Conservation (phyloP, 768 basidiomycete species). For the Hirschioporus abietinus region DNA sequence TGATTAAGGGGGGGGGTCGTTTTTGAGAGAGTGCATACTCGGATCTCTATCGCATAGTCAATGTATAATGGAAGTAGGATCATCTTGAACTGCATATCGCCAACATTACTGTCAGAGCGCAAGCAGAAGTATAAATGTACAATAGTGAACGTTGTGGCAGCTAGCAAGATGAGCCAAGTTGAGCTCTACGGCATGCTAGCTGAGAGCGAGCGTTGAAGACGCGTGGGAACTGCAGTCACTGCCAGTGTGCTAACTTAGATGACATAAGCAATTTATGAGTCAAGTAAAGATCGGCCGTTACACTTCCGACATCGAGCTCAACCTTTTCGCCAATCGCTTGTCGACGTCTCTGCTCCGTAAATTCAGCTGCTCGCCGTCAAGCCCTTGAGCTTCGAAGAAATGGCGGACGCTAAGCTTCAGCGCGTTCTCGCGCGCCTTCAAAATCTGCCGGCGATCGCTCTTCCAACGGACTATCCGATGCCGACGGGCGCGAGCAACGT, state of each 20-base stretch:
- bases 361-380: background rate
- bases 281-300: background rate
- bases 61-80: too few relatives aligned
- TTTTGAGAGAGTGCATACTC: too few relatives aligned
- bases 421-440: conserved; percentile 64
- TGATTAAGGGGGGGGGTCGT: too few relatives aligned
- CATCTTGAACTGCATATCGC: too few relatives aligned
- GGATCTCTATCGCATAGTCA: too few relatives aligned
- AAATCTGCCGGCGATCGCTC: conserved; percentile 80
- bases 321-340: background rate
- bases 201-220: background rate
- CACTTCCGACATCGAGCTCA: background rate
- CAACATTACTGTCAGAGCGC: too few relatives aligned
- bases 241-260: background rate
- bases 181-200: too few relatives aligned
- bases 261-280: background rate
- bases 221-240: too few relatives aligned
- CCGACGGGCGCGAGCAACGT: conserved; percentile 66
- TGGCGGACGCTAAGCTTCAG: conserved; percentile 31
- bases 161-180: too few relatives aligned
- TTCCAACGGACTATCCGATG: conserved; percentile 95
- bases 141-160: too few relatives aligned
- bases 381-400: conserved; percentile 9
- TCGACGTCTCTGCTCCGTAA: background rate
- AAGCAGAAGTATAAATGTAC: too few relatives aligned